Conservation (phyloP, 2,329 filamentous ascomycete genomes). For the Xylaria sp. region DNA sequence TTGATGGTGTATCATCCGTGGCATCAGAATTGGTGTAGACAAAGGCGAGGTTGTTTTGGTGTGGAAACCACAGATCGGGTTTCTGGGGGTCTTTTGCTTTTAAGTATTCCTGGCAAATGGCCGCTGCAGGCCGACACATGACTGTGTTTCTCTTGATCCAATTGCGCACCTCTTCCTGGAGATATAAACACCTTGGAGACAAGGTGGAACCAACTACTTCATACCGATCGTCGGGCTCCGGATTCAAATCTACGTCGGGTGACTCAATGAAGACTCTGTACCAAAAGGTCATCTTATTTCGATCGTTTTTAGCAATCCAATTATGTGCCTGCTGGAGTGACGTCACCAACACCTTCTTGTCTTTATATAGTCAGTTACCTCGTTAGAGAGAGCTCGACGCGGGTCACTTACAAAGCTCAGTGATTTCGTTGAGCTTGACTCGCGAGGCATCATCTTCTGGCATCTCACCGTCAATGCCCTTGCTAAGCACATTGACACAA, state of each 20-base stretch:
- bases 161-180: conserved; percentile 70
- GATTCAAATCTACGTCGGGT: conserved; percentile 59
- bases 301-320: conserved; percentile 75
- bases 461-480: conserved; percentile 73
- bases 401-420: conserved; percentile 67
- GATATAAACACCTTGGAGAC: conserved; percentile 65
- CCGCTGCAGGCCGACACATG: conserved; percentile 66
- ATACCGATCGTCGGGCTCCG: conserved; percentile 59
- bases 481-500: conserved; percentile 74
- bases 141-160: conserved; percentile 71
- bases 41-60: conserved; percentile 64
- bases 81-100: conserved; percentile 61
- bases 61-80: conserved; percentile 60
- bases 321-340: conserved; percentile 75
- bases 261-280: conserved; percentile 71
- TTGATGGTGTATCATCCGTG: conserved; percentile 58
- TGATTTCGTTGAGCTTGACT: conserved; percentile 69
- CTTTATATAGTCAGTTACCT: conserved; percentile 51
- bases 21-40: conserved; percentile 63
- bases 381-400: not conserved
- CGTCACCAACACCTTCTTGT: conserved; percentile 74
- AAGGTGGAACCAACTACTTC: conserved; percentile 62
- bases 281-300: conserved; percentile 78
- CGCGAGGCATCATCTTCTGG: conserved; percentile 67
- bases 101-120: conserved; percentile 66